A percentile compares a stretch with the other conserved stretches of the same genome.
Evolutionary conservation across 192 early-diverging fungal species (phyloP).

Genomic region (Pecoramyces ruminantium): DNA sequence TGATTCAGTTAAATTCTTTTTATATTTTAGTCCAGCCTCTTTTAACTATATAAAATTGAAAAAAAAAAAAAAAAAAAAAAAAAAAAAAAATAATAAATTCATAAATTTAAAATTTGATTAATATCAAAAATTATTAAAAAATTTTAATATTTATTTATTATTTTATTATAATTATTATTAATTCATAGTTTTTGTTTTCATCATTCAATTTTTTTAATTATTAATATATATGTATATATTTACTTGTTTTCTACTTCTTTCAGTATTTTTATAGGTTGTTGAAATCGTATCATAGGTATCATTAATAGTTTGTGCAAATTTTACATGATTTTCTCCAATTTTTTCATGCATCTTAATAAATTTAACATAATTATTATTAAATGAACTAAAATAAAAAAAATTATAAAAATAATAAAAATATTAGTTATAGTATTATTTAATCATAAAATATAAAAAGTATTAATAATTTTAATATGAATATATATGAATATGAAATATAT

Average conservation of each 20-base stretch:
- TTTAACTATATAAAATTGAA: constrained; percentile 33
- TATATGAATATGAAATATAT: no score
- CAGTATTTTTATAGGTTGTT: constrained; percentile 55
- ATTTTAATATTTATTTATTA: no score
- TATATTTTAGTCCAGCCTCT: constrained; percentile 57
- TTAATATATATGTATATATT: not conserved
- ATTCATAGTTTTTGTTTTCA: no score
- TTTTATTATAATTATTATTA: no score
- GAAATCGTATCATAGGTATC: constrained; percentile 70
- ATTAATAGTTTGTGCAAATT: constrained; percentile 47
- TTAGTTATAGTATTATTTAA: not conserved
- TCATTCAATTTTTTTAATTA: no score
- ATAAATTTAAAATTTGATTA: no score
- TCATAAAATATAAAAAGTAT: not conserved
- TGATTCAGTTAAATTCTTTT: constrained; percentile 57
- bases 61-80: not conserved
- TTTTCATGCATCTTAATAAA: constrained; percentile 69
- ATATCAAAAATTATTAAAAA: no score
- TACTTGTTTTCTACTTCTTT: constrained; percentile 61
- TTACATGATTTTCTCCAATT: constrained; percentile 59
- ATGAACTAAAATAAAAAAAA: constrained; percentile 28
- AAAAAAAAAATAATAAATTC: no score
- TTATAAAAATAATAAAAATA: not conserved
- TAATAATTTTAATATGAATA: not conserved
- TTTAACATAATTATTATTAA: constrained; percentile 55